Evolutionary conservation across 1,284 basidiomycete genomes (phyloP), one percentile per base, ranked within the genome.

Genomic region (Trichosporon sp.): DNA sequence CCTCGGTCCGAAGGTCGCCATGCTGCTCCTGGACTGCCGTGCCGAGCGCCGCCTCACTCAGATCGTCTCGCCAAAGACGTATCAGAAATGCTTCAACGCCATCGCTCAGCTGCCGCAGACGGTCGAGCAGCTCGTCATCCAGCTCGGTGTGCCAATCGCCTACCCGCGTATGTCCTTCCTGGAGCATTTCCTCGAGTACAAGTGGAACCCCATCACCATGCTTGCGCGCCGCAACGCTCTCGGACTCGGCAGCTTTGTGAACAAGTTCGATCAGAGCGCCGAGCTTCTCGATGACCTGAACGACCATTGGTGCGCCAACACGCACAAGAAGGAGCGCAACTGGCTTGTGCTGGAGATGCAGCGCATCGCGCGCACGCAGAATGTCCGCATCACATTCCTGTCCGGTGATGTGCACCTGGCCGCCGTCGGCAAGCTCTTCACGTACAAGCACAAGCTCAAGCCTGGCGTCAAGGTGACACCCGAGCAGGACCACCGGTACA

Each of bases 101-200:
- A 71, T 91, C 56, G 73, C 81, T 27, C 72, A 77, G 49, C 70
- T 94, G 29, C 90, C 92, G 4, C 66, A 74, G 0, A 80, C 82
- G 13, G 86, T 92, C 4, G 87, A 94, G 71, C 94, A 96, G 77
- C 73, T 97, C 8, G 83, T 95, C 33, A 80, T 96, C 44, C 88
- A 91, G 68, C 78, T 92, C 31, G 93, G 90, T 86, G 74, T 80
- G 9, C 71, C 74, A 4, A 74, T 78, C 32, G 91, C 91, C 9
- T 95, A 96, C 77, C 93, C 94, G 21, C 88, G 94, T 57, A 91
- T 96, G 90, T 90, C 91, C 2, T 93, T 95, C 77, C 81, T 95
- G 67, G 83, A 83, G 68, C 81, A 80, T 62, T 78, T 78, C n/a
- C 81, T 95, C 37, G 89, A 89, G 49, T 88, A 86, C 56, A 93